These are phyloP conservation scores for Xylaria telfairii DNA, from an alignment of 495 filamentous ascomycete genomes.

Conservation along the genomic window DNA sequence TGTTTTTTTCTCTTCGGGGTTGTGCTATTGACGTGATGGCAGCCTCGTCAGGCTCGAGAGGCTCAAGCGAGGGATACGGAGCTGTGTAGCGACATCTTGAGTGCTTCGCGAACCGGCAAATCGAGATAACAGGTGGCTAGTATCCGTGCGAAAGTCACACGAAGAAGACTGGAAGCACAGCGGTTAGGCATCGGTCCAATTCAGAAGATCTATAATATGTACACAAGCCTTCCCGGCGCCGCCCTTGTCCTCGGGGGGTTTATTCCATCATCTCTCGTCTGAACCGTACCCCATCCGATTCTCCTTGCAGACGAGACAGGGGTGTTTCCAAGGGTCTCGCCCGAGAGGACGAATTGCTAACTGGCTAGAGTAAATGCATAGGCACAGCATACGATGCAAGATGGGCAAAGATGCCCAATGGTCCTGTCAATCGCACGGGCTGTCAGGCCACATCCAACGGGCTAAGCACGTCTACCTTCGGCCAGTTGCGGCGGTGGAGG, in stretches of 20 bases:
- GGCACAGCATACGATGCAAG: slow-evolving; percentile 17
- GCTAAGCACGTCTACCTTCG: slow-evolving; percentile 25
- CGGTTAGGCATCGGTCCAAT: not conserved
- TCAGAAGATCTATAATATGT: not conserved
- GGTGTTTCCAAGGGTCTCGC: slow-evolving; percentile 6
- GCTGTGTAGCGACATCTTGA: slow-evolving; percentile 7
- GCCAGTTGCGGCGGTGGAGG: slow-evolving; percentile 16
- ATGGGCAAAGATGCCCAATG: slow-evolving; percentile 15
- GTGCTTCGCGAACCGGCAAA: not conserved
- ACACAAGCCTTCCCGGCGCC: not conserved
- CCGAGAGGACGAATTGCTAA: not conserved
- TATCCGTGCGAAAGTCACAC: not conserved
- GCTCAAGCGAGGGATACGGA: slow-evolving; percentile 7
- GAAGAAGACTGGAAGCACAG: not conserved
- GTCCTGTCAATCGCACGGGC: slow-evolving; percentile 9
- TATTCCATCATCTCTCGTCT: slow-evolving; percentile 16
- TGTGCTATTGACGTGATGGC: not conserved
- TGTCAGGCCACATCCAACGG: slow-evolving; percentile 13
- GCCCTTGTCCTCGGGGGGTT: not conserved
- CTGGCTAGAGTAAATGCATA: slow-evolving; percentile 13
- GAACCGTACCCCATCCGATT: slow-evolving; percentile 5
- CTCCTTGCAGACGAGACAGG: slow-evolving; percentile 6
- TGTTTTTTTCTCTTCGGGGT: not conserved
- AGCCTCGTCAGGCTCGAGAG: slow-evolving; percentile 2
- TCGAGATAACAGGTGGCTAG: not conserved